phyloP scores from a whole-genome alignment of 345 rosid genomes.

The Capsella bursapastoris region DNA sequence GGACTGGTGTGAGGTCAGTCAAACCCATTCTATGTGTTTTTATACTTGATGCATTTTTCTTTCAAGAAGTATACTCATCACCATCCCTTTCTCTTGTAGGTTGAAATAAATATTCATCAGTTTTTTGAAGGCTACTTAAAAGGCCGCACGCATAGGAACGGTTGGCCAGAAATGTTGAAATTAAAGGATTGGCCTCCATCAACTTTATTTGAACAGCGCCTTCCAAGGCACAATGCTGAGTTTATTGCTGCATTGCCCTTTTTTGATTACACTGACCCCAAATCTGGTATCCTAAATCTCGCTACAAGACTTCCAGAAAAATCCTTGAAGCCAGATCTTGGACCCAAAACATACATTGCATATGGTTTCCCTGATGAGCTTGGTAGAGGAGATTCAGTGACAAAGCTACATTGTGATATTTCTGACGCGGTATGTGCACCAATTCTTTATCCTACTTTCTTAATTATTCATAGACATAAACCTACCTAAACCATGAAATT shows the following conservation, averaged over 20 bases:
- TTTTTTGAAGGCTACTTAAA: conserved; percentile 66
- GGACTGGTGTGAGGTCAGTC: conserved; percentile 54
- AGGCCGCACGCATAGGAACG: conserved; percentile 30
- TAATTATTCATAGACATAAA: background rate
- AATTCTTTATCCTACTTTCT: background rate
- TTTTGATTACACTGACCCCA: conserved; percentile 74
- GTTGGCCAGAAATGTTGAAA: conserved; percentile 73
- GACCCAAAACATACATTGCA: conserved; percentile 85
- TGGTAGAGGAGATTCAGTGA: conserved; percentile 81
- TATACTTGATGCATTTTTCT: background rate
- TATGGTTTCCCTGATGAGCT: conserved; percentile 77
- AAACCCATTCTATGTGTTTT: background rate
- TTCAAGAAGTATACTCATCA: conserved; percentile 6
- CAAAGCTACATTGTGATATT: conserved; percentile 87
- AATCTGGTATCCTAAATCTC: conserved; percentile 61
- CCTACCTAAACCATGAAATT: background rate
- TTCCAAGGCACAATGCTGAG: conserved; percentile 79
- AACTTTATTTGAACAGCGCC: conserved; percentile 54
- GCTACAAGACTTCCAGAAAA: conserved; percentile 58
- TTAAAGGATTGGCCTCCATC: conserved; percentile 92
- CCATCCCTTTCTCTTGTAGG: conserved; percentile 49
- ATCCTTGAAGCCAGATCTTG: conserved; percentile 80
- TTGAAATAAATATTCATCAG: conserved; percentile 58
- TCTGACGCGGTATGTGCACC: conserved; percentile 69
- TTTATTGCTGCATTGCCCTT: conserved; percentile 66